Percentiles rank a stretch among this genome's conserved stretches.
These are phyloP conservation scores for Cercospora sojina DNA, from an alignment of 2,329 filamentous ascomycete genomes.

Conservation along the genomic window DNA sequence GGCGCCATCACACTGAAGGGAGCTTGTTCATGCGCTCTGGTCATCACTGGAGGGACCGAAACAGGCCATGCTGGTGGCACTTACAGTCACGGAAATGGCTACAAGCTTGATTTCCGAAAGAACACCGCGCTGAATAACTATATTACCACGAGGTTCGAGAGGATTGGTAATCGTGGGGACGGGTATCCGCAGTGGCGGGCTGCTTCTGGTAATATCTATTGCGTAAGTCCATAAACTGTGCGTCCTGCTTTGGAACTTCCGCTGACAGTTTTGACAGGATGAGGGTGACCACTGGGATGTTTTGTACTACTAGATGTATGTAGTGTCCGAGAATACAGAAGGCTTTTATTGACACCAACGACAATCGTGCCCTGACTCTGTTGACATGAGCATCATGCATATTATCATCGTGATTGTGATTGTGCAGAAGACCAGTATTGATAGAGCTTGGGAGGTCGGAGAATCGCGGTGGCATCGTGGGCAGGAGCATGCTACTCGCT, in stretches of 20 bases:
- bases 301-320: slow-evolving; percentile 6
- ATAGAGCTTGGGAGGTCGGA: not conserved
- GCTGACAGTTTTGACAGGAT: slow-evolving; percentile 3
- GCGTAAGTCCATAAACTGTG: not conserved
- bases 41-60: slow-evolving; percentile 14
- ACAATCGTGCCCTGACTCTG: not conserved
- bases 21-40: slow-evolving; percentile 2
- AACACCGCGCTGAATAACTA: slow-evolving; percentile 15
- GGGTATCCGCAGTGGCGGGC: slow-evolving; percentile 16
- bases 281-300: slow-evolving; percentile 17
- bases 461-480: not conserved
- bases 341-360: not conserved
- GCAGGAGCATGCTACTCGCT: not conserved
- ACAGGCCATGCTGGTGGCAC: slow-evolving; percentile 13
- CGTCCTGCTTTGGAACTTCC: not conserved
- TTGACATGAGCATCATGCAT: not conserved
- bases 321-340: not conserved
- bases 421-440: not conserved
- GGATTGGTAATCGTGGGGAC: slow-evolving; percentile 7
- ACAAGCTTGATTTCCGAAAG: slow-evolving; percentile 17
- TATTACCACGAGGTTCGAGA: slow-evolving; percentile 9
- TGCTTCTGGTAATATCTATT: slow-evolving; percentile 14
- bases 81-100: slow-evolving; percentile 16
- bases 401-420: not conserved
- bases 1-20: slow-evolving; percentile 15